A percentile compares a stretch with the other conserved stretches of the same genome.
Evolutionary conservation across 208 protist species (phyloP).

Genomic region (Acanthamoeba castellanii): DNA sequence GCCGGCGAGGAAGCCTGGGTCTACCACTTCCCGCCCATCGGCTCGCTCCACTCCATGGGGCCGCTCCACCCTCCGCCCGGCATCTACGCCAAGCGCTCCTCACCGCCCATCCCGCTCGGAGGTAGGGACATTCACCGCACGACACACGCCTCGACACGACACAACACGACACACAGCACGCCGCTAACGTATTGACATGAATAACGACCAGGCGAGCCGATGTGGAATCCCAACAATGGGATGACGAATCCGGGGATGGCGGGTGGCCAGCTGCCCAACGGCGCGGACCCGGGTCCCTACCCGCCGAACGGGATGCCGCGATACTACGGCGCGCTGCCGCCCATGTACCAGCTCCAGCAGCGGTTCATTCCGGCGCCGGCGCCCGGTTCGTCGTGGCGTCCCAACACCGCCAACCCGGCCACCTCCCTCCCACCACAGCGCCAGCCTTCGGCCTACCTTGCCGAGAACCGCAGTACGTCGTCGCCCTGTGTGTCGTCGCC

Average conservation of each 20-base stretch:
- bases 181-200: too few species aligned
- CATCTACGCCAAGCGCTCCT: slow-evolving; percentile 14
- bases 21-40: slow-evolving; percentile 25
- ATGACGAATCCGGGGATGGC: not conserved
- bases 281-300: not conserved
- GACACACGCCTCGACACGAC: too few species aligned
- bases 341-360: not conserved
- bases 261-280: not conserved
- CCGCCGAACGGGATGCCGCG: not conserved
- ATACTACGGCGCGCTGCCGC: not conserved
- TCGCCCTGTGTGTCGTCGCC: not conserved
- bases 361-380: not conserved
- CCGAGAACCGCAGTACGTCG: not conserved
- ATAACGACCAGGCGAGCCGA: not conserved
- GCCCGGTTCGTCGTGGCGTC: not conserved
- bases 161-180: too few species aligned
- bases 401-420: not conserved
- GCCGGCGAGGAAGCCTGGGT: slow-evolving; percentile 5
- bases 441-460: not conserved
- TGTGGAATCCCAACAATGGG: not conserved
- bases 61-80: not conserved
- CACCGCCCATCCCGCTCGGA: not conserved
- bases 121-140: not conserved
- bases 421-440: not conserved
- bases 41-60: not conserved